Evolutionary conservation across 306 rosid genomes (phyloP).

Genomic region (Crataegus laevigata): DNA sequence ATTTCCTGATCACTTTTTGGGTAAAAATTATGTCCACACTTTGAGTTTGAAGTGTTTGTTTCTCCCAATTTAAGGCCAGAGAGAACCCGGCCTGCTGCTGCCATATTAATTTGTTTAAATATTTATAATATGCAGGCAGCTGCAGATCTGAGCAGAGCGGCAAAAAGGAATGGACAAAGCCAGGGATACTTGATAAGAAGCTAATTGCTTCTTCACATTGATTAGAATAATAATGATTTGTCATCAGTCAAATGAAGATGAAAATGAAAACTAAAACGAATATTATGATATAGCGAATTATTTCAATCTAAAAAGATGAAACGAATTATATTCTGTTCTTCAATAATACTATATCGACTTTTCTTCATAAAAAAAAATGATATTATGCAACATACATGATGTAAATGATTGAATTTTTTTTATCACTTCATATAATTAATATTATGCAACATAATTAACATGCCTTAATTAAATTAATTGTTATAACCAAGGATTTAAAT

Average conservation of each 20-base stretch:
- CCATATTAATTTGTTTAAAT: neutral
- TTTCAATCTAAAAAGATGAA: neutral
- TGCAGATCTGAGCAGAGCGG: neutral
- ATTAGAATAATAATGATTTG: too few species aligned
- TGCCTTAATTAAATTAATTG: neutral
- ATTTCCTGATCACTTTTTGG: neutral
- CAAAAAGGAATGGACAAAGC: neutral
- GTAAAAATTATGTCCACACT: neutral
- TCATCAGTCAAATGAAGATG: neutral
- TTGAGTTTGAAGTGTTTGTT: neutral
- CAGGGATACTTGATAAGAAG: neutral
- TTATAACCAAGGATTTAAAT: too few species aligned
- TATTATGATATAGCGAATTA: neutral
- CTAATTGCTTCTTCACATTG: neutral
- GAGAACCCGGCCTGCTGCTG: neutral
- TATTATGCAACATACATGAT: too few species aligned
- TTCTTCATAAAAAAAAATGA: too few species aligned
- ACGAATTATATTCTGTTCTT: too few species aligned
- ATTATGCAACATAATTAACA: neutral
- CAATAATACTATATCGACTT: too few species aligned
- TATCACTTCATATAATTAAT: neutral
- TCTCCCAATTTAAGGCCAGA: neutral
- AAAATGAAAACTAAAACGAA: neutral
- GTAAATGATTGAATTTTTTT: neutral
- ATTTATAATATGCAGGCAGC: neutral